These are phyloP conservation scores for Filobasidium floriforme DNA, from an alignment of 768 basidiomycete genomes.

Conservation along the genomic window DNA sequence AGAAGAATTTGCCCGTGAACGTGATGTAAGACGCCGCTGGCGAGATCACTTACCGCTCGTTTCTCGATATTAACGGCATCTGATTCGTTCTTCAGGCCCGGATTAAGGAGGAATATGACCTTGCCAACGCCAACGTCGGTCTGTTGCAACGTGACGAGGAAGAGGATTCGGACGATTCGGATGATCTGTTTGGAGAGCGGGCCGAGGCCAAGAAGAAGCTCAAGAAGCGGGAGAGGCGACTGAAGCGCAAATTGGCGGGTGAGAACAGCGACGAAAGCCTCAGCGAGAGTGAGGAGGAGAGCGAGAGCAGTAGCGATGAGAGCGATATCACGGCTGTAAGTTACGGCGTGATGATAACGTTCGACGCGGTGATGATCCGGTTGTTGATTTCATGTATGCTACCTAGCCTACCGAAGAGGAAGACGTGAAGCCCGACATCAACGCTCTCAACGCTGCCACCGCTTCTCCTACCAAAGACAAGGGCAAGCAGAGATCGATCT, in stretches of 20 bases:
- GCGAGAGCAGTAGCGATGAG: conserved; percentile 13
- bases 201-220: neutral
- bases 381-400: neutral
- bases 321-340: conserved; percentile 6
- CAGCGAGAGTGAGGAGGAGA: conserved; percentile 5
- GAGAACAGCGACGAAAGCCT: conserved; percentile 7
- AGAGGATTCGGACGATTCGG: conserved; percentile 17
- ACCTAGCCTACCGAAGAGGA: conserved; percentile 5
- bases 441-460: neutral
- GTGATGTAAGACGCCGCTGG: neutral
- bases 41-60: neutral
- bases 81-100: conserved; percentile 1
- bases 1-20: conserved; percentile 13
- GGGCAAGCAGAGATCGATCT: neutral
- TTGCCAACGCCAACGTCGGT: conserved; percentile 20
- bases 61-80: neutral
- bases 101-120: conserved; percentile 12
- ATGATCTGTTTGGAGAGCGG: neutral
- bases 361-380: conserved; percentile 1
- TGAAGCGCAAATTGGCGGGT: conserved; percentile 9
- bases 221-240: conserved; percentile 12
- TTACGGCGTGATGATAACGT: neutral
- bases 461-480: neutral
- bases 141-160: conserved; percentile 15
- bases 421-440: conserved; percentile 18